Base-by-base conservation (phyloP, 306 rosid genomes). In the Ormosia semicastrata region DNA sequence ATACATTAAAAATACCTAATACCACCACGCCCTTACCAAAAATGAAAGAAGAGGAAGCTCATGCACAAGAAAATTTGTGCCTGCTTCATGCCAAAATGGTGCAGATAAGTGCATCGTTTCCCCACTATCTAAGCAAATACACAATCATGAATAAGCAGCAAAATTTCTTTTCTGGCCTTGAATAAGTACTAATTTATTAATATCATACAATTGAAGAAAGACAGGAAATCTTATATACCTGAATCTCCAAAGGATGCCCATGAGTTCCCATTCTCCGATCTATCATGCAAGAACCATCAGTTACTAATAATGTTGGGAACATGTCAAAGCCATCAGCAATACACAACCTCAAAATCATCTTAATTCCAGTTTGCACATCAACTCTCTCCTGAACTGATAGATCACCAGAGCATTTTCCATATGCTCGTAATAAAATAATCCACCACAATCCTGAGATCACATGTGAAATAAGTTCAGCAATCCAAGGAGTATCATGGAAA, bases 211-310 rank as follows among this genome's bases (percentile, higher is more conserved):
- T 7, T 33, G 53, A 73, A 71, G 78, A 56, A 62, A 34, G 75
- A 83, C 39, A 50, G 33, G 57, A 78, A 71, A 81, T 43, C 41
- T 60, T 46, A 43, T 52, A 41, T 81, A 93, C 97, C 94, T 91
- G 98, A 66, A 93, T 93, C 83, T 94, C 97, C 57, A 94, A 75
- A 68, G 98, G 98, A 86, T 94, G 98, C 56, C 98, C 98, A 67
- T 94, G 98, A 80, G 90, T 94, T 52, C 98, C 98, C 98, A 94
- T 92, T 59, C 98, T 91, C 6, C 98, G 87, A 90, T 94, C 98
- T 83, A 94, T 92, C 98, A 94, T 94, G 89, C 97, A 94, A 74
- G 98, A 87, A 53, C 97, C 98, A 71, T 92, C 97, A 1, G 97
- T 94, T 15, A 94, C 97, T 82, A 94, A 82, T 67, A 92, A 81